Base-by-base conservation (phyloP, 139 green algal species). In the Bryopsis sp. region DNA sequence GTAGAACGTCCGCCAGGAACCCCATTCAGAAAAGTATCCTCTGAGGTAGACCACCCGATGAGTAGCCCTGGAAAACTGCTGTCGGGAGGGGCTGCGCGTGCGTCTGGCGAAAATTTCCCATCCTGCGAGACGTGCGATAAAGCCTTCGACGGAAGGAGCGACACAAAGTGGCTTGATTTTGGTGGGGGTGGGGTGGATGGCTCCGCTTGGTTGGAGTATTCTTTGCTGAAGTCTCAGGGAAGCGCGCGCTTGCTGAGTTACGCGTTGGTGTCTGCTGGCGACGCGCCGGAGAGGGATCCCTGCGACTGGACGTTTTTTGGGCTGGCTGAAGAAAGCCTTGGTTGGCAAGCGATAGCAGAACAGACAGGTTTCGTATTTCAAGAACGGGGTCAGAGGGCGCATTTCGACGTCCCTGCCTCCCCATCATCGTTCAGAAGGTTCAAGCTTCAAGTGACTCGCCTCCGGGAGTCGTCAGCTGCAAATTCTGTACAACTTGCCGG, bases 141-240 rank as follows among this genome's bases (percentile, higher is more conserved):
- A 8, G 24, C 33, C 15, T 61, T 61, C 50, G 50, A 61, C 33
- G 50, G 19, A 33, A 6, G 22, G 6, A 19, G 35, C 0, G 26
- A 35, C 39, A 89, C 70, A 59, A 95, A 95, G 67, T 95, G 88
- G 88, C 79, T 94, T 24, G 87, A 93, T 70, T 95, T 93, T 75
- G 85, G 81, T 19, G 84, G 78, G 26, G 74, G 68, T 37, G 75
- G 74, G 5, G 1, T 39, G 2, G 39, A 67, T 2, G 77, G 84
- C 35, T 38, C 19, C 2, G 67, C 76, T 0, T 93, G 83, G 85
- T 61, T 90, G 22, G 82, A 92, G 74, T 86, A 84, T 39, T 73
- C 71, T 32, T 48, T 89, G 37, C 72, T 78, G 6, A 39, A 68
- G 2, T 47, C 29, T 19, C 3, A 46, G 15, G 33, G 2, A n/a